phyloP scores from a whole-genome alignment of 2,329 filamentous ascomycete genomes.

The Penicillium hordei region DNA sequence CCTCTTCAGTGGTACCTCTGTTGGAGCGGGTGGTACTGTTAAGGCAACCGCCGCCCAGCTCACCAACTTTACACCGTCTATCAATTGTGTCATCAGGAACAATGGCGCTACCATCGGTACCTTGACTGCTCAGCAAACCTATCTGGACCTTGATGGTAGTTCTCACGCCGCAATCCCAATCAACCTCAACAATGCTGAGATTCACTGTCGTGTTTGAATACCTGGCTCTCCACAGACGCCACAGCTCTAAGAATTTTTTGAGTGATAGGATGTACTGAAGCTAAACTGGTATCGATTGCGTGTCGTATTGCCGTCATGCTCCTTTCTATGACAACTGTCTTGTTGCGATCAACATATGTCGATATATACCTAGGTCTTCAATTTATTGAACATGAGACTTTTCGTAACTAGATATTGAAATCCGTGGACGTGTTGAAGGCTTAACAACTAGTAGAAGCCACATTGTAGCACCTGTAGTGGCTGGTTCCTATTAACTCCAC shows the following conservation, averaged over 20 bases:
- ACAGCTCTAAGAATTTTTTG: too few species aligned
- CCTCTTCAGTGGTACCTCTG: constrained; percentile 9
- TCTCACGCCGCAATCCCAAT: constrained; percentile 4
- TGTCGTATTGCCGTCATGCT: not conserved
- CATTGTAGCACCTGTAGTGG: not conserved
- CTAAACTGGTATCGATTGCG: not conserved
- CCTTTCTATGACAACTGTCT: not conserved
- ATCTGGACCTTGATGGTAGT: constrained; percentile 13
- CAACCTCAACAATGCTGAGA: constrained; percentile 5
- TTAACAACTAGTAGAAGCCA: not conserved
- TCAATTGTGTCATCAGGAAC: constrained; percentile 14
- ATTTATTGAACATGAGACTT: not conserved
- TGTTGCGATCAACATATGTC: not conserved
- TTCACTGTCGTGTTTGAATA: constrained; percentile 9
- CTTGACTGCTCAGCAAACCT: constrained; percentile 11
- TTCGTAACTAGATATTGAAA: not conserved
- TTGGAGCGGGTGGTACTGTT: constrained; percentile 12
- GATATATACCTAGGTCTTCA: not conserved
- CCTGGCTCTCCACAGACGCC: too few species aligned
- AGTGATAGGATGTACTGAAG: too few species aligned
- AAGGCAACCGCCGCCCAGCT: constrained; percentile 14
- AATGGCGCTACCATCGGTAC: constrained; percentile 6
- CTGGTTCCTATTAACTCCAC: too few species aligned
- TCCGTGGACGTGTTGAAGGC: too few species aligned
- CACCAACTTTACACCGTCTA: constrained; percentile 5